A percentile compares a stretch with the other conserved stretches of the same genome.
These are phyloP conservation scores for Colletotrichum zoysiae DNA, from an alignment of 2,329 filamentous ascomycete genomes.

Conservation along the genomic window DNA sequence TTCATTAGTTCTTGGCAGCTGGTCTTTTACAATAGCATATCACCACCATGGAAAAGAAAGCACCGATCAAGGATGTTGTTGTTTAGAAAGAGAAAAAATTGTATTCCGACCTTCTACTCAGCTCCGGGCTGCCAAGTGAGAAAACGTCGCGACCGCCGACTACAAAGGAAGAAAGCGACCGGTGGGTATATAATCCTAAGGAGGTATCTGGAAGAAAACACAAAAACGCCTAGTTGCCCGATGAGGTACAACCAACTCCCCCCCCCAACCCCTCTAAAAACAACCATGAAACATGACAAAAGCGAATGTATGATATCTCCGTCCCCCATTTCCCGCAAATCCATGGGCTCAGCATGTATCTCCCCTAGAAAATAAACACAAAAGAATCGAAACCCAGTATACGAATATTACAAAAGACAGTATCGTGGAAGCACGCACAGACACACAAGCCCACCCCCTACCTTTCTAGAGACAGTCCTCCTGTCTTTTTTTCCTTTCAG, in stretches of 20 bases:
- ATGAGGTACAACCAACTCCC: background rate
- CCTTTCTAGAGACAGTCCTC: background rate
- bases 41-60: too few species aligned
- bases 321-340: background rate
- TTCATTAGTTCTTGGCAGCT: background rate
- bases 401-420: slow-evolving; percentile 18
- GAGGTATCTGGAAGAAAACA: background rate
- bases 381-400: slow-evolving; percentile 16
- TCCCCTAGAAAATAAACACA: background rate
- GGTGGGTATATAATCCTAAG: slow-evolving; percentile 20
- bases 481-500: background rate
- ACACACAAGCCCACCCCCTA: too few species aligned
- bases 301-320: background rate
- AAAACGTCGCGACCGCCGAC: background rate
- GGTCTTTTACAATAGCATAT: background rate
- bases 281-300: background rate
- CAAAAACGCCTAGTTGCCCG: slow-evolving; percentile 1
- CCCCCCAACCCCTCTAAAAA: background rate
- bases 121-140: background rate
- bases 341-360: slow-evolving; percentile 6
- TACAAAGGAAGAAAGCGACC: slow-evolving; percentile 8
- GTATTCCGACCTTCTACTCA: background rate
- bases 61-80: background rate
- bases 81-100: background rate
- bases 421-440: background rate